phyloP scores from a whole-genome alignment of 2,329 filamentous ascomycete species.

The Emergomyces orientalis region DNA sequence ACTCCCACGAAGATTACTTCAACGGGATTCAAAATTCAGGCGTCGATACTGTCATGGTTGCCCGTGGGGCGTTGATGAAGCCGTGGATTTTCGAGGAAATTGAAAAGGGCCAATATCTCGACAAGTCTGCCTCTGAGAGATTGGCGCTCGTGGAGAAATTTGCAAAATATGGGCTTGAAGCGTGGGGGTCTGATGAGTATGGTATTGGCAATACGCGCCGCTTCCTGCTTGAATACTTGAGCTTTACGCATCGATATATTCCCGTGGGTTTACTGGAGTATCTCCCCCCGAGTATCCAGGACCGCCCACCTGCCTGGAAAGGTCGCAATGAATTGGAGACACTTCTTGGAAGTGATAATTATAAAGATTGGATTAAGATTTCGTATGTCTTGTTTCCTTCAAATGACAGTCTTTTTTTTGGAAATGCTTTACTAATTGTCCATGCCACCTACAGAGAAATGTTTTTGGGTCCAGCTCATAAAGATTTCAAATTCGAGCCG shows the following conservation, averaged over 20 bases:
- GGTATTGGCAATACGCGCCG: conserved; percentile 83
- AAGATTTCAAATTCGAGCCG: conserved; percentile 86
- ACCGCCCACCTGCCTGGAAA: conserved; percentile 73
- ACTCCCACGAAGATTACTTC: conserved; percentile 82
- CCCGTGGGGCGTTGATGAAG: conserved; percentile 91
- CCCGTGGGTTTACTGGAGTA: conserved; percentile 81
- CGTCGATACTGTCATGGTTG: conserved; percentile 94
- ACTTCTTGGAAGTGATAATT: conserved; percentile 81
- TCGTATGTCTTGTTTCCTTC: conserved; percentile 51
- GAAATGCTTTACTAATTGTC: background rate
- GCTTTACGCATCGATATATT: conserved; percentile 86
- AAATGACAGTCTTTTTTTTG: conserved; percentile 8
- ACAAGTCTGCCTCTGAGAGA: conserved; percentile 85
- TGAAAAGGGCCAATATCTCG: conserved; percentile 78
- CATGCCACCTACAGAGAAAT: conserved; percentile 61
- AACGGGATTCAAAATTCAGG: conserved; percentile 64
- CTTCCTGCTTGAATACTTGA: conserved; percentile 92
- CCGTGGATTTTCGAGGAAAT: conserved; percentile 99
- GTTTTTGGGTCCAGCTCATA: conserved; percentile 86
- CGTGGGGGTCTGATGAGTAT: conserved; percentile 92
- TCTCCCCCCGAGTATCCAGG: conserved; percentile 79
- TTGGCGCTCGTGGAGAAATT: conserved; percentile 82
- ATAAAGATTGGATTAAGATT: conserved; percentile 98
- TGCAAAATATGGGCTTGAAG: conserved; percentile 77
- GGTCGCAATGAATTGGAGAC: conserved; percentile 89